phyloP scores from a whole-genome alignment of 257 asterid species.

The Voacanga thouarsii region DNA sequence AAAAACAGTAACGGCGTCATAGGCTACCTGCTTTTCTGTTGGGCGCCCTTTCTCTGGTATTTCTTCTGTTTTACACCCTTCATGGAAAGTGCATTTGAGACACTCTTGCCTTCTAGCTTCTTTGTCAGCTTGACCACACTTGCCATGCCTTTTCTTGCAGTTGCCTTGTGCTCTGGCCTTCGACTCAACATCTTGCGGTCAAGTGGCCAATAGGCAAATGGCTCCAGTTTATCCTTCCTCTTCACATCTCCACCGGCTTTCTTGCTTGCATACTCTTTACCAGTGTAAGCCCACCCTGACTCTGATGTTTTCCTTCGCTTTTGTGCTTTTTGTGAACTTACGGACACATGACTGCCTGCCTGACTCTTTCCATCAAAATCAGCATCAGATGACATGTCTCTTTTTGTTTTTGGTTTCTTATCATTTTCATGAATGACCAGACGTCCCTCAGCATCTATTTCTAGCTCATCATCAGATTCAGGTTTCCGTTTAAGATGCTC shows the following conservation, averaged over 20 bases:
- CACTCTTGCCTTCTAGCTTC: constrained; percentile 86
- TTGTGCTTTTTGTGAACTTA: constrained; percentile 41
- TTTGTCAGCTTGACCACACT: constrained; percentile 76
- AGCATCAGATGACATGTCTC: constrained; percentile 25
- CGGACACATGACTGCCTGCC: constrained; percentile 47
- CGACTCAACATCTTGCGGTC: constrained; percentile 94
- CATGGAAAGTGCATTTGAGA: constrained; percentile 55
- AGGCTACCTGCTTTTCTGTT: constrained; percentile 19
- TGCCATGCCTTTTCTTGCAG: constrained; percentile 89
- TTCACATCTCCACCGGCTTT: constrained; percentile 85
- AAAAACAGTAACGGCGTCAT: not conserved
- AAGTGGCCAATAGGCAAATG: constrained; percentile 98
- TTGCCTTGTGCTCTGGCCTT: constrained; percentile 81
- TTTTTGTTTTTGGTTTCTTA: constrained; percentile 44
- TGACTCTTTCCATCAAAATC: constrained; percentile 51
- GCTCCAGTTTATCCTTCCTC: constrained; percentile 90
- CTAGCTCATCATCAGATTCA: constrained; percentile 80
- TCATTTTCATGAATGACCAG: constrained; percentile 54
- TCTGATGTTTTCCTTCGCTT: constrained; percentile 68
- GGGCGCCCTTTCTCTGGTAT: constrained; percentile 24
- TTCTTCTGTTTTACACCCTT: constrained; percentile 36
- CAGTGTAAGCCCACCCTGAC: constrained; percentile 85
- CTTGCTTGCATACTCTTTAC: constrained; percentile 83
- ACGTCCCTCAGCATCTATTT: constrained; percentile 80
- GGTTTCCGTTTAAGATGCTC: constrained; percentile 35